A percentile compares a stretch with the other conserved stretches of the same genome.
Conservation (phyloP, 768 basidiomycete genomes). For the Lepiota venenata region DNA sequence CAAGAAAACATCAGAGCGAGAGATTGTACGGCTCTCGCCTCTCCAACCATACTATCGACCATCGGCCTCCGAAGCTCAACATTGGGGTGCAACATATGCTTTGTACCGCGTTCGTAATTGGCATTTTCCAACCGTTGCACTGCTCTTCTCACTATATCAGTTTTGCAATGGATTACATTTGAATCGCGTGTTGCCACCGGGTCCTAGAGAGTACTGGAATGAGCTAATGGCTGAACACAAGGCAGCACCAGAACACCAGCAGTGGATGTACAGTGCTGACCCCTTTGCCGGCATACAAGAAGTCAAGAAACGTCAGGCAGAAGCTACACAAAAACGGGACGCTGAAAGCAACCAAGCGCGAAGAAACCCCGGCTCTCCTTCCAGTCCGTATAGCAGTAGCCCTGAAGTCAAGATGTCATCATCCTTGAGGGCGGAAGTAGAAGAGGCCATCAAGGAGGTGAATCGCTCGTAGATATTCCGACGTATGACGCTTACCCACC, state of each 20-base stretch:
- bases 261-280: slow-evolving; percentile 88
- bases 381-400: slow-evolving; percentile 39
- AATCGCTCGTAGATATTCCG: slow-evolving; percentile 1
- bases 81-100: slow-evolving; percentile 88
- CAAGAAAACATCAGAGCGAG: slow-evolving; percentile 67
- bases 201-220: slow-evolving; percentile 87
- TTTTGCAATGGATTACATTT: slow-evolving; percentile 75
- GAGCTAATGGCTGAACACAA: slow-evolving; percentile 71
- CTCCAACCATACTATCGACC: slow-evolving; percentile 65
- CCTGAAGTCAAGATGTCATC: slow-evolving; percentile 86
- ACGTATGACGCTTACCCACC: slow-evolving; percentile 4
- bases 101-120: slow-evolving; percentile 75
- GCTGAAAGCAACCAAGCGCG: background rate
- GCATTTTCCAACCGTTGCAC: slow-evolving; percentile 11
- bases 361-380: slow-evolving; percentile 14
- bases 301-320: slow-evolving; percentile 64
- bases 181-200: slow-evolving; percentile 74
- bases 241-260: slow-evolving; percentile 58
- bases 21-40: slow-evolving; percentile 70
- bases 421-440: slow-evolving; percentile 72
- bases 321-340: slow-evolving; percentile 45
- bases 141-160: slow-evolving; percentile 35
- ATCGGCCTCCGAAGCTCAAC: slow-evolving; percentile 79
- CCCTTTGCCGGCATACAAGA: slow-evolving; percentile 74
- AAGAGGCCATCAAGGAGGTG: slow-evolving; percentile 78